Evolutionary conservation across 768 basidiomycete genomes (phyloP).

Genomic region (Suillus weaverae): DNA sequence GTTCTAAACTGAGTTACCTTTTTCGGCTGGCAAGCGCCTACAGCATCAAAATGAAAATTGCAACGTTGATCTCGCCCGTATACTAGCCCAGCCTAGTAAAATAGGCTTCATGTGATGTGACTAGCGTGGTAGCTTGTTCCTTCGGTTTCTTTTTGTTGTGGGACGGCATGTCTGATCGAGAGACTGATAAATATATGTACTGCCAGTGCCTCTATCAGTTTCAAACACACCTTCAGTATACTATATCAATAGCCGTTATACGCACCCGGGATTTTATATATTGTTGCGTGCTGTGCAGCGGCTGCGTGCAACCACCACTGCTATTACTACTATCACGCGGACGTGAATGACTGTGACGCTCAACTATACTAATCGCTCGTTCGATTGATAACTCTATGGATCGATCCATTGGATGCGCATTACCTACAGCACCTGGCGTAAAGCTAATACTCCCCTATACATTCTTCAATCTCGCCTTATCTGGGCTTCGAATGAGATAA

Average conservation of each 20-base stretch:
- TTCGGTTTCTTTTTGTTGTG: neutral
- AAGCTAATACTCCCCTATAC: neutral
- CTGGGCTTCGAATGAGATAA: neutral
- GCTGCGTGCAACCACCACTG: neutral
- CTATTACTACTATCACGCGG: neutral
- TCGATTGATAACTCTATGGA: neutral
- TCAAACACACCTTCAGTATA: neutral
- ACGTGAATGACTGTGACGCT: neutral
- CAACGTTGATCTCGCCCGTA: neutral
- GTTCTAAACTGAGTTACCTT: slow-evolving; percentile 5
- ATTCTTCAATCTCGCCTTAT: neutral
- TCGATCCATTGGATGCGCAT: neutral
- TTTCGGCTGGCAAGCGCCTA: slow-evolving; percentile 1
- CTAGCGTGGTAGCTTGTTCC: neutral
- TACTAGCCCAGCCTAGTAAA: neutral
- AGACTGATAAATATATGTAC: neutral
- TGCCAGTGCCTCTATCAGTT: neutral
- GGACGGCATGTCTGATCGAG: neutral
- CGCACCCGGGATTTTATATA: neutral
- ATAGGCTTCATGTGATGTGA: neutral
- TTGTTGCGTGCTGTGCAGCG: neutral
- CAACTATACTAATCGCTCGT: neutral
- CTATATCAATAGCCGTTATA: neutral
- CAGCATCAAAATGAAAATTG: neutral
- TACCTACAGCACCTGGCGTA: neutral